Base-by-base conservation (phyloP, 345 rosid species). In the Chamaenerion angustifolium region DNA sequence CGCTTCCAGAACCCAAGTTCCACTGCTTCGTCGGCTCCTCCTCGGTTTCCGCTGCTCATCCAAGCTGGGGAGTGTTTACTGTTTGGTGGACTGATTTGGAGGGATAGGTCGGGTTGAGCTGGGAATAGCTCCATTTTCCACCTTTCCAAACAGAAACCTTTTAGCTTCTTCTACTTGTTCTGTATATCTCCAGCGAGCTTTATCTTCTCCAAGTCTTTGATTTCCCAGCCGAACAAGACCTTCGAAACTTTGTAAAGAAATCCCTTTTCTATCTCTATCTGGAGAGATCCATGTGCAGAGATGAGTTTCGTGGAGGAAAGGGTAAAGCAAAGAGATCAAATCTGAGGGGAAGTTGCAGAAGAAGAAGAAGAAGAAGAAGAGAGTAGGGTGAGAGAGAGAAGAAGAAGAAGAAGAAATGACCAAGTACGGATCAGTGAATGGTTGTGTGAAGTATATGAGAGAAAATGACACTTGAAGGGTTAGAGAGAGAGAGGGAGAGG, bases 71-170 rank as follows among this genome's bases (percentile, higher is more conserved):
- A 31, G 42, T 83, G 72, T 67, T 83, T 80, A 67, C 66, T 43
- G 79, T 67, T 87, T 8, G 82, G 95, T 15, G 85, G 89, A 71
- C 88, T 72, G 64, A 70, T 80, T 66, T 76, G 86, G 12, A 87
- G 75, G 43, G 83, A 70, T 17, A 80, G 70, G 61, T 83, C 94
- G 21, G 94, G 94, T 52, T 83, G 94, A 45, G 88, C 83, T 44
- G 89, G 85, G 69, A 84, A 84, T 12, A 84, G 62, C 73, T 84
- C 94, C 94, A 84, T 84, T 49, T 46, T 31, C 8, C 37, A 31
- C 37, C 46, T 19, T 23, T 10, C 56, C 53, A 55, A 54, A 31
- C 50, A 12, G 16, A 15, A n/a, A 63, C 64, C 35, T 43, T 13
- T 17, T 16, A 19, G 11, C 14, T 14, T 41, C 27, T 8, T 42